Percentiles rank a stretch among this genome's conserved stretches.
Conservation (phyloP, 2,329 filamentous ascomycete species). For the Cladobotryum protrusum region DNA sequence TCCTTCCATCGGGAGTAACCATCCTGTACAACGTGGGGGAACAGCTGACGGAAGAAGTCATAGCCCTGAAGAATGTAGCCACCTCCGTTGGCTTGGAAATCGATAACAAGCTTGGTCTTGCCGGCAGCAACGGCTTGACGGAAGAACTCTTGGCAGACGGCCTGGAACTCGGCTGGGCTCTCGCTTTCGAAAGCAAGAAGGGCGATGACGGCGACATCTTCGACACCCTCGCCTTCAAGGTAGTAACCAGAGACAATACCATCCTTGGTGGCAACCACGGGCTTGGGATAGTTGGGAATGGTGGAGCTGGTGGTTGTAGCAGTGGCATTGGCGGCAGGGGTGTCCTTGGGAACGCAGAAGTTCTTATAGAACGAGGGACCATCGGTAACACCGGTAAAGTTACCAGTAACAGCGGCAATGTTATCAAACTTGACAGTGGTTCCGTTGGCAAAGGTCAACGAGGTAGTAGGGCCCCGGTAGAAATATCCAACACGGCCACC, state of each 20-base stretch:
- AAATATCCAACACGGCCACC: too few species aligned
- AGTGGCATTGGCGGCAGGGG: neutral
- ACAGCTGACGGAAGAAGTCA: slow-evolving; percentile 54
- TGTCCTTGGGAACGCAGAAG: slow-evolving; percentile 24
- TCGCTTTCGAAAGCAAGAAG: slow-evolving; percentile 21
- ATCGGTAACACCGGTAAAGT: too few species aligned
- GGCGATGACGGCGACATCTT: slow-evolving; percentile 27
- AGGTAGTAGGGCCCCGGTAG: too few species aligned
- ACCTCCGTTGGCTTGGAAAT: slow-evolving; percentile 42
- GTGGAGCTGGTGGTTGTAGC: neutral
- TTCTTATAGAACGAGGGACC: slow-evolving; percentile 19
- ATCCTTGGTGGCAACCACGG: slow-evolving; percentile 21
- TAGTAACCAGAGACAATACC: slow-evolving; percentile 26
- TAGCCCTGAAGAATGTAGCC: slow-evolving; percentile 55
- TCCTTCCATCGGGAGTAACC: slow-evolving; percentile 36
- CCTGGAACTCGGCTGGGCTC: slow-evolving; percentile 28
- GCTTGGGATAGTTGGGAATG: slow-evolving; percentile 23
- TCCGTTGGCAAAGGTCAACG: too few species aligned
- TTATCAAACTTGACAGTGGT: too few species aligned
- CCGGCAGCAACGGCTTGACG: slow-evolving; percentile 34
- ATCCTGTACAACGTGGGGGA: slow-evolving; percentile 30
- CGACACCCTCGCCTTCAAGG: slow-evolving; percentile 27
- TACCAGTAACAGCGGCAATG: too few species aligned
- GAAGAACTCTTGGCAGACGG: slow-evolving; percentile 28
- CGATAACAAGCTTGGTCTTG: slow-evolving; percentile 54